phyloP scores from a whole-genome alignment of 73 alveolate species.

The Symbiodinium pilosum region DNA sequence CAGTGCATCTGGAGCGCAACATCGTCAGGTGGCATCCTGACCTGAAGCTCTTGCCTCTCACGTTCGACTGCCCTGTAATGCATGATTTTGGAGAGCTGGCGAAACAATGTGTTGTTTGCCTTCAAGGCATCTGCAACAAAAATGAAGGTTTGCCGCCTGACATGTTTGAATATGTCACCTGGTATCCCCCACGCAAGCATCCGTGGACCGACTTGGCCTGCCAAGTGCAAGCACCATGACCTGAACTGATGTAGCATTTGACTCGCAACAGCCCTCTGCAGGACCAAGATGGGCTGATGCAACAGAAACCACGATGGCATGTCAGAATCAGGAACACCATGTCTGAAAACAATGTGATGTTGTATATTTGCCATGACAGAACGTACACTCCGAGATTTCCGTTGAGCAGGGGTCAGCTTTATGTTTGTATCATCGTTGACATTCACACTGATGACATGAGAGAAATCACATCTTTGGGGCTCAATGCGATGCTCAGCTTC shows the following conservation, averaged over 20 bases:
- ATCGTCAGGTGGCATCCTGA: neutral
- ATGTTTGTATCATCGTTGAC: conserved; percentile 34
- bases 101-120: conserved; percentile 1
- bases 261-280: neutral
- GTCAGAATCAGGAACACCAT: too few relatives aligned
- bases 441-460: neutral
- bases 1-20: neutral
- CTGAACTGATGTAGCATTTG: neutral
- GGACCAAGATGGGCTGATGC: conserved; percentile 35
- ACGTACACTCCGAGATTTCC: neutral
- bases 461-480: too few relatives aligned
- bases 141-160: conserved; percentile 10
- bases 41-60: too few relatives aligned
- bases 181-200: neutral
- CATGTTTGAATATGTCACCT: neutral
- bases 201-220: conserved; percentile 8
- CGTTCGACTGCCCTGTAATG: neutral
- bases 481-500: too few relatives aligned
- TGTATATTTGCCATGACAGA: neutral
- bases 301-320: neutral
- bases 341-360: neutral
- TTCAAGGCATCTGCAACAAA: conserved; percentile 19
- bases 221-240: neutral
- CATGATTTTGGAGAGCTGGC: neutral
- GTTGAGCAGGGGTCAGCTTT: neutral